Conservation (phyloP, 2,329 filamentous ascomycete genomes). For the Ceratocystis destructans region DNA sequence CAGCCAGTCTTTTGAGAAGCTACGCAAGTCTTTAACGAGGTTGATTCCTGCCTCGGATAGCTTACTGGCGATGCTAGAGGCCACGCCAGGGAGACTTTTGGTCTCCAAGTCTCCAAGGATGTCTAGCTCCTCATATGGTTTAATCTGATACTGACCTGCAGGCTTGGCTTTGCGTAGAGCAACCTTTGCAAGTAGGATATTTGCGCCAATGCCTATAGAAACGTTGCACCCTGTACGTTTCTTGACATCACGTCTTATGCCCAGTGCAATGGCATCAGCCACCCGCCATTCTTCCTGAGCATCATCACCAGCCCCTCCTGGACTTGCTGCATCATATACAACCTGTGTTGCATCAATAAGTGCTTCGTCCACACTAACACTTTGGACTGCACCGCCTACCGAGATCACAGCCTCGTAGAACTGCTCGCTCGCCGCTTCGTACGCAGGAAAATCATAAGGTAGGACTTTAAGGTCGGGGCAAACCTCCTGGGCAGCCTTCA, state of each 20-base stretch:
- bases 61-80: conserved; percentile 73
- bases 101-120: conserved; percentile 68
- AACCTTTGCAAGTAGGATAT: conserved; percentile 82
- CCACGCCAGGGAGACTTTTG: conserved; percentile 78
- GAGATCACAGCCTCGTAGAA: conserved; percentile 80
- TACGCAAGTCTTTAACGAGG: conserved; percentile 68
- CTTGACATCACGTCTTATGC: conserved; percentile 56
- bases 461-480: conserved; percentile 78
- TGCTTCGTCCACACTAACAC: conserved; percentile 93
- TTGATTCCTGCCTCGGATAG: conserved; percentile 76
- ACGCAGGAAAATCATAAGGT: conserved; percentile 91
- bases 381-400: conserved; percentile 74
- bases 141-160: conserved; percentile 80
- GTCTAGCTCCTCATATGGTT: conserved; percentile 61
- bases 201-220: conserved; percentile 82
- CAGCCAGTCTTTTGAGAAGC: conserved; percentile 62
- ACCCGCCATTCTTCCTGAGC: conserved; percentile 60
- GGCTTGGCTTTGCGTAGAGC: conserved; percentile 87
- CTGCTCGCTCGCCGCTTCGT: conserved; percentile 75
- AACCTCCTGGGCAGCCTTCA: conserved; percentile 72
- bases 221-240: conserved; percentile 69
- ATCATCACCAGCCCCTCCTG: conserved; percentile 37
- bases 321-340: conserved; percentile 51
- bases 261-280: conserved; percentile 50
- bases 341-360: conserved; percentile 67